Evolutionary conservation across 169 alveolate species (phyloP).

Genomic region (Plasmodium relictum): DNA sequence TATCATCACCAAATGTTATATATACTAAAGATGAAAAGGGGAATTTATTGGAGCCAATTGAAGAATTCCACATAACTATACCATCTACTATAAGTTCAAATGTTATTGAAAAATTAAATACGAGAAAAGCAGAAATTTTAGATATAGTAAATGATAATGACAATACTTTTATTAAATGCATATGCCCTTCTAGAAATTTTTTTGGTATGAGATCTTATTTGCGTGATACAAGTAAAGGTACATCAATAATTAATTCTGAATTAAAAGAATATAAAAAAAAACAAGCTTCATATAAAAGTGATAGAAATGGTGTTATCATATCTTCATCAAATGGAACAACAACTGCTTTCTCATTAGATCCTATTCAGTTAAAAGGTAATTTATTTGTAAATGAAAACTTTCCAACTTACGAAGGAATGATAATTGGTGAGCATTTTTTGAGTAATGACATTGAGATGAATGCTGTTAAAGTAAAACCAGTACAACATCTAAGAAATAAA

Average conservation of each 20-base stretch:
- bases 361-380: constrained; percentile 90
- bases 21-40: constrained; percentile 87
- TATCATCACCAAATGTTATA: constrained; percentile 93
- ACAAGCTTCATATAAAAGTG: constrained; percentile 79
- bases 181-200: constrained; percentile 82
- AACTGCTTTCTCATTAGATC: constrained; percentile 92
- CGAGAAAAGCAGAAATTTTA: constrained; percentile 85
- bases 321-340: constrained; percentile 89
- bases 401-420: constrained; percentile 91
- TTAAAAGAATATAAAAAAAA: constrained; percentile 88
- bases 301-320: constrained; percentile 89
- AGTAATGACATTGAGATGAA: constrained; percentile 90
- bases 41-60: constrained; percentile 90
- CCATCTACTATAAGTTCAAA: constrained; percentile 86
- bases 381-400: constrained; percentile 88
- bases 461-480: constrained; percentile 88
- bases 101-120: constrained; percentile 88
- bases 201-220: constrained; percentile 87
- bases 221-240: constrained; percentile 89
- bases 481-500: constrained; percentile 88
- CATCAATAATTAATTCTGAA: constrained; percentile 87
- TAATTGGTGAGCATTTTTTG: constrained; percentile 89
- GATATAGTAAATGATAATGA: constrained; percentile 75
- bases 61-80: constrained; percentile 86
- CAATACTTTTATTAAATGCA: constrained; percentile 69